Conservation (phyloP, 202 grass and related monocot genomes). For the Schoenoplectus triqueter region DNA sequence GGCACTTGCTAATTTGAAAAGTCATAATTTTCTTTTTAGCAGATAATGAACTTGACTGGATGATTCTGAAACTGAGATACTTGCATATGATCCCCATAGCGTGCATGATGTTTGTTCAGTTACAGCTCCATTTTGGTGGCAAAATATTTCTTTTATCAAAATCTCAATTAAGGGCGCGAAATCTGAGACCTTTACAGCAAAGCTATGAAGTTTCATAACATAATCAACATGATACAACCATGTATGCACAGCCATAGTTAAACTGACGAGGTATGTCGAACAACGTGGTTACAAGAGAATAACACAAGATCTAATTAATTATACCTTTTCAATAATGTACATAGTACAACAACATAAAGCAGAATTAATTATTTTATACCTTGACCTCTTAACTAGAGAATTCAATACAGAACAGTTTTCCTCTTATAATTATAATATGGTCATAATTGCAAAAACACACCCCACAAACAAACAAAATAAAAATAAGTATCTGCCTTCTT, state of each 20-base stretch:
- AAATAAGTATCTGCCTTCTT: slow-evolving; percentile 25
- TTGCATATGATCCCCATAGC: too few species aligned
- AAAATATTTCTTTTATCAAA: too few species aligned
- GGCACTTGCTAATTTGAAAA: too few species aligned
- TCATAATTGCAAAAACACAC: slow-evolving; percentile 11
- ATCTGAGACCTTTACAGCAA: too few species aligned
- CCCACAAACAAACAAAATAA: slow-evolving; percentile 14
- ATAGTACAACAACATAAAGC: slow-evolving; percentile 11
- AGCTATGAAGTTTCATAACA: too few species aligned
- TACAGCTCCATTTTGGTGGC: too few species aligned
- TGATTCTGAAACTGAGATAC: too few species aligned
- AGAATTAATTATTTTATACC: neutral
- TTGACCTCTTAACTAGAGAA: neutral
- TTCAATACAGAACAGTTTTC: neutral
- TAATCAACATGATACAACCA: too few species aligned
- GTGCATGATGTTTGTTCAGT: too few species aligned
- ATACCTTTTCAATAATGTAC: slow-evolving; percentile 23
- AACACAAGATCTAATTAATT: neutral
- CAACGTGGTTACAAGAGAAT: neutral
- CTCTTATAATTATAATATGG: slow-evolving; percentile 21
- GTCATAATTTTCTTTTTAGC: too few species aligned
- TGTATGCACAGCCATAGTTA: neutral
- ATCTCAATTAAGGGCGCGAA: too few species aligned
- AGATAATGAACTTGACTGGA: too few species aligned
- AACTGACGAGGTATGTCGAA: neutral